Evolutionary conservation across 345 rosid genomes (phyloP).

Genomic region (Ceriops zippeliana): DNA sequence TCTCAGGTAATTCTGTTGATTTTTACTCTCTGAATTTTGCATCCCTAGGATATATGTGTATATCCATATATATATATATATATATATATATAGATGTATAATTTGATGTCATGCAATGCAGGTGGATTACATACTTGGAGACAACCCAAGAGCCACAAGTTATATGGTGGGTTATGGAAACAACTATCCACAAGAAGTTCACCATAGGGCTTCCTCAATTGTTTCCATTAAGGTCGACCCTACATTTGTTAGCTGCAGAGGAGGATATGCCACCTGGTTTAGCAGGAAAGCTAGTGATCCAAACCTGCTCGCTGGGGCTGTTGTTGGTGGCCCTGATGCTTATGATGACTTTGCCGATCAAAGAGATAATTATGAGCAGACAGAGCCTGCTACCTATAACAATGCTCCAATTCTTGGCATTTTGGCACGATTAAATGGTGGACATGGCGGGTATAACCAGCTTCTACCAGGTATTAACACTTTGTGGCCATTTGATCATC

Average conservation of each 20-base stretch:
- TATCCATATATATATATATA: neutral
- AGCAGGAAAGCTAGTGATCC: conserved; percentile 79
- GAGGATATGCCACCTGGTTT: conserved; percentile 94
- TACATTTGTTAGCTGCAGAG: conserved; percentile 73
- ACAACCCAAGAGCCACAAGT: conserved; percentile 93
- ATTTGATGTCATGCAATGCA: conserved; percentile 20
- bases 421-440: conserved; percentile 72
- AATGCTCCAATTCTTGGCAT: conserved; percentile 93
- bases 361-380: conserved; percentile 92
- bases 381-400: conserved; percentile 98
- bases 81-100: too few species aligned
- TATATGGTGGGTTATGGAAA: conserved; percentile 97
- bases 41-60: neutral
- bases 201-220: conserved; percentile 89
- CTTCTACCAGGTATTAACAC: conserved; percentile 73
- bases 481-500: neutral
- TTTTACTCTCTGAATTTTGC: neutral
- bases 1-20: conserved; percentile 55
- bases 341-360: conserved; percentile 88
- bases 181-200: conserved; percentile 86
- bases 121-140: conserved; percentile 95
- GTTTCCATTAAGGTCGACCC: conserved; percentile 69
- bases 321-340: conserved; percentile 96
- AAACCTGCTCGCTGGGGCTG: conserved; percentile 78
- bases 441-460: conserved; percentile 72